Base-by-base conservation (phyloP, 2,329 filamentous ascomycete genomes). In the Neonectria neomacrospora region DNA sequence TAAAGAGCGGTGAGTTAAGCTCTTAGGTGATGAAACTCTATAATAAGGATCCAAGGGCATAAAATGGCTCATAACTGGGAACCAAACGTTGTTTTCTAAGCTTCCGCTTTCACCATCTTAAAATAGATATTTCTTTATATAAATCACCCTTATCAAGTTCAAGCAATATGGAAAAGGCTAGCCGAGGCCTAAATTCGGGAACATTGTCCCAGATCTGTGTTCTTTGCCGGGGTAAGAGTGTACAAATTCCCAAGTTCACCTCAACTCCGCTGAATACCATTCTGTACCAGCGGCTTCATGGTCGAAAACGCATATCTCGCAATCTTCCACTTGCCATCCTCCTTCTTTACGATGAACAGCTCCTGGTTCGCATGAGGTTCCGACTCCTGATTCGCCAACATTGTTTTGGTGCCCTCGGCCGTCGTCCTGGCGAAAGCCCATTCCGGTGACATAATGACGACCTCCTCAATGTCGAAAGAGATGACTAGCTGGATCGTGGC, bases 351-450 rank as follows among this genome's bases (percentile, higher is more conserved):
- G 9, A 71, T 66, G 9, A 71, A 68, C 2, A 71, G 51, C 55
- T 71, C 68, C 44, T 71, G 69, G 6, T 71, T 71, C 2, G 61
- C 34, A 28, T 70, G 68, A 18, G 41, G 22, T 42, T 70, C 68
- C 0, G 56, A 64, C n/a, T 62, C 63, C 12, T 58, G 39, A 0
- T 57, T 67, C 3, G 68, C 60, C 16, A 70, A 32, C 68, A 70
- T 69, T 12, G 54, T 67, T 28, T 69, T 70, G 6, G 67, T 70
- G 3, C 66, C 68, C 32, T 63, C 61, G 1, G 68, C 68, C 26
- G 68, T 70, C 1, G 68, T 70, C 26, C 67, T 51, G 2, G 68
- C 68, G 45, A 70, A 70, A 7, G 64, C 68, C 68, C 68, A 70
- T 0, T 67, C 66, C 0, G 57, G 58, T 3, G 66, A 68, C 66